Percentiles rank a stretch among this genome's conserved stretches.
phyloP scores from a whole-genome alignment of 1,284 basidiomycete species.

The Naganishia albida region DNA sequence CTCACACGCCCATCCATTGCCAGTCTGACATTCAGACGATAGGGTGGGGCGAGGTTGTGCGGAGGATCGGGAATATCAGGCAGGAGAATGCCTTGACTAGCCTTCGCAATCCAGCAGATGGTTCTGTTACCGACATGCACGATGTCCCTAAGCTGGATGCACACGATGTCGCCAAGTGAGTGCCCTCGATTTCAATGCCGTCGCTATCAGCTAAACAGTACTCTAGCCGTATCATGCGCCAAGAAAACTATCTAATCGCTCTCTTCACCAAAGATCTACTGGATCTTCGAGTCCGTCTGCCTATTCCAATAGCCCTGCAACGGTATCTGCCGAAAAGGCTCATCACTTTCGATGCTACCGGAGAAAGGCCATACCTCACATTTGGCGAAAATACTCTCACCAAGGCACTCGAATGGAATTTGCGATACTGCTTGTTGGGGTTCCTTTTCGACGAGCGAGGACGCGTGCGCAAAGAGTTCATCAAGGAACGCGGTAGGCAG shows the following conservation, averaged over 20 bases:
- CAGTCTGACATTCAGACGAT: slow-evolving; percentile 97
- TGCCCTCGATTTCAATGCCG: slow-evolving; percentile 19
- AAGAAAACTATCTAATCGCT: slow-evolving; percentile 97
- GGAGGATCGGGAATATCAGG: slow-evolving; percentile 81
- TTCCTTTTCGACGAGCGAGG: slow-evolving; percentile 88
- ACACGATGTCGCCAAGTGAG: slow-evolving; percentile 67
- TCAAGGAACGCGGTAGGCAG: slow-evolving; percentile 61
- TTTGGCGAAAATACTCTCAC: slow-evolving; percentile 63
- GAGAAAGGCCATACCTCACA: slow-evolving; percentile 41
- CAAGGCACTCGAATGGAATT: slow-evolving; percentile 90
- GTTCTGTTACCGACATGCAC: slow-evolving; percentile 46
- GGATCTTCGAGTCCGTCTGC: slow-evolving; percentile 71
- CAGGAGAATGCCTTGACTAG: slow-evolving; percentile 87
- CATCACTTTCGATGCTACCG: slow-evolving; percentile 39
- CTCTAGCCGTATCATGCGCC: slow-evolving; percentile 78
- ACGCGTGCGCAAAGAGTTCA: slow-evolving; percentile 82
- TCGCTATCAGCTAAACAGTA: neutral
- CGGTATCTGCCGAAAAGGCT: slow-evolving; percentile 36
- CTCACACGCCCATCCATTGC: slow-evolving; percentile 54
- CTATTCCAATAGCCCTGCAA: slow-evolving; percentile 62
- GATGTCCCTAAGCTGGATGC: slow-evolving; percentile 79
- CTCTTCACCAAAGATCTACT: slow-evolving; percentile 95
- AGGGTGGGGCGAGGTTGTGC: slow-evolving; percentile 92
- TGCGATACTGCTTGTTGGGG: slow-evolving; percentile 90
- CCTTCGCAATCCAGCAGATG: slow-evolving; percentile 56